Base-by-base conservation (phyloP, 768 basidiomycete genomes). In the Strobilomyces echinocephalus region DNA sequence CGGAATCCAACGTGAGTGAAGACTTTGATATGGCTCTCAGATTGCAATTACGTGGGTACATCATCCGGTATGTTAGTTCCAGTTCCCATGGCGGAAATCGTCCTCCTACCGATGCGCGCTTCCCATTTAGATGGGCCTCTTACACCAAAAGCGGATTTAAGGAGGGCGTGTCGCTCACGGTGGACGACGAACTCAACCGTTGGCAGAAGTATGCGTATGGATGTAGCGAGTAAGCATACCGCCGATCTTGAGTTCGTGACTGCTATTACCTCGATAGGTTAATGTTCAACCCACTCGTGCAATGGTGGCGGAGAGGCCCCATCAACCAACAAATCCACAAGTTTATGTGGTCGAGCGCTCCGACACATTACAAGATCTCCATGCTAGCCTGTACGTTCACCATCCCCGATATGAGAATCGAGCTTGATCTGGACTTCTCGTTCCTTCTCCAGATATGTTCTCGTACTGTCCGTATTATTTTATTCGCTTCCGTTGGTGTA, bases 181-280 rank as follows among this genome's bases (percentile, higher is more conserved):
- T 84, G 50, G 91, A 93, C 48, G 93, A 95, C 62, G 93, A 95
- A 67, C 73, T 95, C 9, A 94, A 94, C 61, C 71, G 93, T 2
- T 95, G 93, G 93, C 90, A 94, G 57, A 95, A 94, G 65, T 91
- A 90, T 56, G 75, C 86, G 0, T 89, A 88, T 69, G 88, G 85
- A 80, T 63, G 48, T 63, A 69, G 64, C 49, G 81, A 81, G 53
- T 82, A 79, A 67, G 67, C 77, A 71, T 59, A 63, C 66, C 64
- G 14, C 50, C 43, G n/a, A 28, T 9, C 12, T 28, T 18, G n/a
- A 31, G 33, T 49, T 0, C 56, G 31, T 57, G 35, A 36, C 49
- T 31, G 42, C 39, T 15, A 26, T 43, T 45, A 41, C 55, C 28
- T 12, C 41, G 7, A 82, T 62, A 87, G 88, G 69, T 77, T 95